phyloP scores from a whole-genome alignment of 2,329 filamentous ascomycete species.

The Stagonosporopsis rhizophila region DNA sequence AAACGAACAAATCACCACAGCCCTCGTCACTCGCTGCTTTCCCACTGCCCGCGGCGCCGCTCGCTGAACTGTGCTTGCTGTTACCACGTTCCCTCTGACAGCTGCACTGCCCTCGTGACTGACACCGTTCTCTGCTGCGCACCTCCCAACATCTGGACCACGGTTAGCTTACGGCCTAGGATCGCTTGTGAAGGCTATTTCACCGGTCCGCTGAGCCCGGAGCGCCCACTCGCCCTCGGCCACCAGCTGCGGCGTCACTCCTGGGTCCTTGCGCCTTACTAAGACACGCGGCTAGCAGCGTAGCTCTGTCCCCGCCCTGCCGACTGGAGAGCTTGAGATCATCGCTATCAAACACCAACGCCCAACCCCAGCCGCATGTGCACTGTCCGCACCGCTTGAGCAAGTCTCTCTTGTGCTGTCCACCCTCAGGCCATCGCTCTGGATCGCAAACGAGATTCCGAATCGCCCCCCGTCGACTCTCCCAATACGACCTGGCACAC shows the following conservation, averaged over 20 bases:
- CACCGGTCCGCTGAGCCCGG: slow-evolving; percentile 36
- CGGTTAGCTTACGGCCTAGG: slow-evolving; percentile 27
- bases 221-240: slow-evolving; percentile 25
- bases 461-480: slow-evolving; percentile 45
- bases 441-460: slow-evolving; percentile 47
- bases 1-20: slow-evolving; percentile 12
- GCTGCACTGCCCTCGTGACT: slow-evolving; percentile 17
- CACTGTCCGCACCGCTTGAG: slow-evolving; percentile 27
- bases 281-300: slow-evolving; percentile 33
- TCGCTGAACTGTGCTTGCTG: slow-evolving; percentile 17
- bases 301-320: slow-evolving; percentile 37
- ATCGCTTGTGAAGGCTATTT: slow-evolving; percentile 31
- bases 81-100: slow-evolving; percentile 9
- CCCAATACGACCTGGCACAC: slow-evolving; percentile 35
- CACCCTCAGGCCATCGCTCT: slow-evolving; percentile 42
- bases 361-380: slow-evolving; percentile 24
- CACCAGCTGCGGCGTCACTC: slow-evolving; percentile 26
- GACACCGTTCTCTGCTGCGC: slow-evolving; percentile 11
- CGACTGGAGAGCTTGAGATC: slow-evolving; percentile 31
- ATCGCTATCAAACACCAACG: slow-evolving; percentile 31
- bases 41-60: slow-evolving; percentile 2
- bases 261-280: slow-evolving; percentile 29
- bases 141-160: slow-evolving; percentile 13
- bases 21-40: slow-evolving; percentile 8
- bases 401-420: slow-evolving; percentile 14